Evolutionary conservation across 768 basidiomycete species (phyloP), one percentile per base, ranked within the genome.

Genomic region (Tylopilus cervinicoccineus): DNA sequence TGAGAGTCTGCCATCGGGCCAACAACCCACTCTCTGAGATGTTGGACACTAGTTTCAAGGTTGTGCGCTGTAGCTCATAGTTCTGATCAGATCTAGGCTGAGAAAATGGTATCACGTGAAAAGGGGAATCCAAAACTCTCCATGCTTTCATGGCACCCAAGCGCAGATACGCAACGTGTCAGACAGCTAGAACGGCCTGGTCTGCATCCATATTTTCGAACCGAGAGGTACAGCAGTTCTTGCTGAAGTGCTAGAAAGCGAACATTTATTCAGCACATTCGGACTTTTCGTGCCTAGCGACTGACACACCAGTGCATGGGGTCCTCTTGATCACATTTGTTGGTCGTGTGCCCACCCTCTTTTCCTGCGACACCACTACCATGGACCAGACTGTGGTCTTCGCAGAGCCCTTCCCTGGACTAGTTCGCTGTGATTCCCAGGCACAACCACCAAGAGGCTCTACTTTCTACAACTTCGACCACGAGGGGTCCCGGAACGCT

Each of bases 321-420:
- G 38, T 49, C 49, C 47, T 38, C 27, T 10, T 33, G 31, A 13
- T 13, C 16, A 16, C 31, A 41, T 47, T 38, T 53, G 37, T 8
- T 50, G 60, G 59, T 63, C 63, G 62, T 57, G 62, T 64, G 62
- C 27, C 33, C 29, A 22, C 14, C 45, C 43, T 46, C 26, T 34
- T 19, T 45, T 40, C n/a, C 45, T 33, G 28, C n/a, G 32, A 37
- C 27, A 48, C 27, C 48, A 41, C 51, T n/a, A 38, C 24, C 51
- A 56, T 60, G 60, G 45, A 46, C 22, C 50, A 53, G 19, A 23
- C 36, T n/a, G 27, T 44, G 22, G 16, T 61, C 38, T 20, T 56
- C 11, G 36, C 56, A 29, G 54, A 63, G 38, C 27, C 28, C 12
- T 50, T 52, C 11, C 34, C 48, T 9, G 19, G 41, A 23, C 17